Evolutionary conservation across 768 basidiomycete species (phyloP).

Genomic region (Auricularia auricula-judae): DNA sequence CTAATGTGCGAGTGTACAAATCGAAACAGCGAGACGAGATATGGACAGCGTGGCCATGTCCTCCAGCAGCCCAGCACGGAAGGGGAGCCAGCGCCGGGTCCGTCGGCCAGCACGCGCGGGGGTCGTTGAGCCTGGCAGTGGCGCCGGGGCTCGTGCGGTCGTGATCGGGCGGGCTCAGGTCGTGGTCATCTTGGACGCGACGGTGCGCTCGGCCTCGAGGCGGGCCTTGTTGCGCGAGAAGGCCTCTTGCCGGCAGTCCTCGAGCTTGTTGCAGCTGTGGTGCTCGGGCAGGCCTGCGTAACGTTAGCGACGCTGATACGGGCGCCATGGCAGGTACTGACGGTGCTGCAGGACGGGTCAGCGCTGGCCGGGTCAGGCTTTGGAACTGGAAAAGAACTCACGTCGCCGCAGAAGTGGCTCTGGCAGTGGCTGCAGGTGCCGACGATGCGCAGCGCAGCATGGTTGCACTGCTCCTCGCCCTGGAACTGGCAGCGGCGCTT

Average conservation of each 20-base stretch:
- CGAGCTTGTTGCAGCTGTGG: slow-evolving; percentile 72
- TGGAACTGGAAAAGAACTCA: slow-evolving; percentile 5
- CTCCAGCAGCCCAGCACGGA: no score
- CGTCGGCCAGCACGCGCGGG: neutral
- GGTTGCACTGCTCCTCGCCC: slow-evolving; percentile 45
- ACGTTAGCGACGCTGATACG: slow-evolving; percentile 6
- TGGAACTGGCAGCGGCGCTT: slow-evolving; percentile 83
- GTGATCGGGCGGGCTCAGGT: slow-evolving; percentile 30
- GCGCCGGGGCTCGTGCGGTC: neutral
- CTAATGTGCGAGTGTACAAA: no score
- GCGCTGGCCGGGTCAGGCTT: neutral
- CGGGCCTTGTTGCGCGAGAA: slow-evolving; percentile 82
- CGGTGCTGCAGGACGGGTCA: slow-evolving; percentile 21
- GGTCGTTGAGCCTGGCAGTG: neutral
- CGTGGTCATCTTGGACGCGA: slow-evolving; percentile 75
- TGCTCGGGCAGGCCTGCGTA: slow-evolving; percentile 68
- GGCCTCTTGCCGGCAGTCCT: slow-evolving; percentile 78
- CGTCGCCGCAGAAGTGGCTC: slow-evolving; percentile 55
- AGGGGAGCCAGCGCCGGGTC: neutral
- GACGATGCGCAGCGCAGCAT: slow-evolving; percentile 71
- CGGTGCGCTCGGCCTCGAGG: slow-evolving; percentile 80
- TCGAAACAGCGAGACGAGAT: no score
- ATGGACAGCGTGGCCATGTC: no score
- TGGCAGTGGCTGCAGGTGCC: slow-evolving; percentile 78
- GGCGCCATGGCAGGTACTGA: slow-evolving; percentile 27